Percentiles rank a stretch among this genome's conserved stretches.
phyloP scores from a whole-genome alignment of 345 rosid species.

The Brassica incana region DNA sequence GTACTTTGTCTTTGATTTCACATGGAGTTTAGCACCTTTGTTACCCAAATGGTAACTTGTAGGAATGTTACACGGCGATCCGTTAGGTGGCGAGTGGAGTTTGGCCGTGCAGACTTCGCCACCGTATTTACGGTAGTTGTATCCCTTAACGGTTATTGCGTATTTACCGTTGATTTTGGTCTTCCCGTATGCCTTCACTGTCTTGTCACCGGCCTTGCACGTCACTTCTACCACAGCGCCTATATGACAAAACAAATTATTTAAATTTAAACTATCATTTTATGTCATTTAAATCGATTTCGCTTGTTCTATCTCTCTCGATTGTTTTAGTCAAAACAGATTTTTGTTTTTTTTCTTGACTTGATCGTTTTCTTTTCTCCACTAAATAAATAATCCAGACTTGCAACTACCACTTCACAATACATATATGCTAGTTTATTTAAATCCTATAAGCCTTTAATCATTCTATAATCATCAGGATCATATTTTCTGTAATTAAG shows the following conservation, averaged over 20 bases:
- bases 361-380: constrained; percentile 32
- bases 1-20: constrained; percentile 60
- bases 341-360: constrained; percentile 32
- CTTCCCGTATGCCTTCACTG: constrained; percentile 58
- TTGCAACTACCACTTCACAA: constrained; percentile 23
- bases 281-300: constrained; percentile 18
- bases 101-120: constrained; percentile 60
- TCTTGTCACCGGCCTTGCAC: constrained; percentile 57
- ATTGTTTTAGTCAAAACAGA: constrained; percentile 35
- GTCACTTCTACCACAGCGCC: constrained; percentile 77
- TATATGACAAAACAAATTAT: constrained; percentile 31
- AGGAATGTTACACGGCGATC: constrained; percentile 60
- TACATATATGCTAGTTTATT: constrained; percentile 11
- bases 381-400: constrained; percentile 23
- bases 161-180: constrained; percentile 74
- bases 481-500: neutral
- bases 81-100: constrained; percentile 60
- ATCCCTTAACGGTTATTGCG: constrained; percentile 61
- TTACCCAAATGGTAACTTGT: constrained; percentile 53
- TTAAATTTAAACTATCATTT: neutral
- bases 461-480: constrained; percentile 1
- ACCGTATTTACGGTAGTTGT: constrained; percentile 56
- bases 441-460: constrained; percentile 4
- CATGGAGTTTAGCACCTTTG: constrained; percentile 53
- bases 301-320: constrained; percentile 23